Conservation (phyloP, 805 yeast species). For the Sugiyamaella valdiviana region DNA sequence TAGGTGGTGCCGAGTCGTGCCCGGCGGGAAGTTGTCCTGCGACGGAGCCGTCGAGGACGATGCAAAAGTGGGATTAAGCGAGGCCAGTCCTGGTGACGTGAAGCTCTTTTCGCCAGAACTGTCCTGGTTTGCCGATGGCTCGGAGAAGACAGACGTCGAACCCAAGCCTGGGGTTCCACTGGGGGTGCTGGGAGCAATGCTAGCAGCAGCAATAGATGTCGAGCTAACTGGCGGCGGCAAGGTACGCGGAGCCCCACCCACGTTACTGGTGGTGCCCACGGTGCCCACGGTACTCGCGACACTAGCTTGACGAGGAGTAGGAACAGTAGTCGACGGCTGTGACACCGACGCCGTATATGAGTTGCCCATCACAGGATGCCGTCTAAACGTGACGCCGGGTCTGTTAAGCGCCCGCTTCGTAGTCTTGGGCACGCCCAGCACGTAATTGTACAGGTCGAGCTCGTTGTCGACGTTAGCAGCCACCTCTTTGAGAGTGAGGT, state of each 20-base stretch:
- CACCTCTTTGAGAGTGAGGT: conserved; percentile 65
- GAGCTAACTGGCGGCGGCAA: neutral
- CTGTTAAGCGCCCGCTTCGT: conserved; percentile 28
- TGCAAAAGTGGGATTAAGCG: neutral
- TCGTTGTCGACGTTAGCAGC: conserved; percentile 80
- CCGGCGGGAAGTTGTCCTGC: conserved; percentile 32
- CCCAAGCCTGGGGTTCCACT: too few relatives aligned
- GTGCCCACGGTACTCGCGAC: neutral
- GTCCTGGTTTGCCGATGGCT: too few relatives aligned
- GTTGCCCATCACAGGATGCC: conserved; percentile 29
- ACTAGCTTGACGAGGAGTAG: conserved; percentile 1
- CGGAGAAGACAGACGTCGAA: too few relatives aligned
- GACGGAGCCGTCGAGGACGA: neutral
- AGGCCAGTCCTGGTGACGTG: neutral
- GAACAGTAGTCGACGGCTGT: conserved; percentile 12
- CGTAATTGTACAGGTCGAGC: conserved; percentile 66
- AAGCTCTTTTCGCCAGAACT: neutral
- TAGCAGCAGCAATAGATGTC: neutral
- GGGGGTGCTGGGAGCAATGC: too few relatives aligned
- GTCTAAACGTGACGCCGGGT: conserved; percentile 27
- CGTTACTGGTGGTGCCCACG: too few relatives aligned
- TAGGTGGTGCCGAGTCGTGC: conserved; percentile 28
- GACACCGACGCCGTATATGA: conserved; percentile 17
- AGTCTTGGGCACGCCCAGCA: conserved; percentile 36
- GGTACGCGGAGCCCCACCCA: neutral